Evolutionary conservation across 306 rosid species (phyloP).

Genomic region (Pterocarpus santalinus): DNA sequence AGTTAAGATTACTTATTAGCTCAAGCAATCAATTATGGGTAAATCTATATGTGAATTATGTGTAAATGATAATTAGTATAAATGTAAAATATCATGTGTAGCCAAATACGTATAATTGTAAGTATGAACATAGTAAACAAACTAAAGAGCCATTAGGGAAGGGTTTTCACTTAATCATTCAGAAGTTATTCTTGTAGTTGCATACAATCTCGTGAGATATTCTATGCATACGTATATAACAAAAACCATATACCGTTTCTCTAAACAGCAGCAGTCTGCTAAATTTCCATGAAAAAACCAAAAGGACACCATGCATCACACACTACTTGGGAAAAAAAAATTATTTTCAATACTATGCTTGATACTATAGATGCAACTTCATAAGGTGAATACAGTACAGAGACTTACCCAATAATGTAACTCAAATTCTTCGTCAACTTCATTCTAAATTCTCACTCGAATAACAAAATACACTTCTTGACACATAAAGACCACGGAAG

Average conservation of each 20-base stretch:
- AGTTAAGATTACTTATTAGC: no score
- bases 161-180: background rate
- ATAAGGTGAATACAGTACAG: constrained; percentile 37
- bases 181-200: background rate
- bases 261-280: background rate
- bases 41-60: background rate
- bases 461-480: constrained; percentile 50
- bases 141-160: background rate
- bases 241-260: background rate
- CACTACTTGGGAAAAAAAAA: constrained; percentile 8
- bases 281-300: constrained; percentile 15
- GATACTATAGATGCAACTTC: background rate
- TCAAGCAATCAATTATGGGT: no score
- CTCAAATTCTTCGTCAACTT: constrained; percentile 46
- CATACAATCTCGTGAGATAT: background rate
- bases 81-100: background rate
- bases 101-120: background rate
- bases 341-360: constrained; percentile 37
- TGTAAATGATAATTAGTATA: background rate
- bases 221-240: background rate
- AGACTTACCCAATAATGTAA: constrained; percentile 46
- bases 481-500: constrained; percentile 38
- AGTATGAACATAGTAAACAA: background rate
- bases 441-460: constrained; percentile 50
- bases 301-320: constrained; percentile 22